Base-by-base conservation (phyloP, 2,329 filamentous ascomycete genomes). In the Shiraia bambusicola region DNA sequence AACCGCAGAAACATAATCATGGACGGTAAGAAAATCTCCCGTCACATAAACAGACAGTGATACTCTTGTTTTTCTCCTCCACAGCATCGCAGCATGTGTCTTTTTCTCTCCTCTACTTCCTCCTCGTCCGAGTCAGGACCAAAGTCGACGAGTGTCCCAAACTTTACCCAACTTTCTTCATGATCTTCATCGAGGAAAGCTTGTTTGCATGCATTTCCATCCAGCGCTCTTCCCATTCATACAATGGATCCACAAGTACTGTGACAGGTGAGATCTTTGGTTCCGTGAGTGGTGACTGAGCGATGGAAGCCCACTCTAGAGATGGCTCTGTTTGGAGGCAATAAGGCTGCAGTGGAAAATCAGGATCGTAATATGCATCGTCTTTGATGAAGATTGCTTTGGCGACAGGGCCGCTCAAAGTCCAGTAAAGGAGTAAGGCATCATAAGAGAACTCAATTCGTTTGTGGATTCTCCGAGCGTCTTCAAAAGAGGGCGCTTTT, bases 231-330 rank as follows among this genome's bases (percentile, higher is more conserved):
- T 44, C 40, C 40, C 43, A 46, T 12, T 38, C 29, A 4, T 46
- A 27, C n/a, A 46, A 15, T 12, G 16, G 26, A 19, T 37, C 28
- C 28, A 46, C 28, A 22, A 34, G 38, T 7, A 46, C 43, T 7
- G 28, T 46, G 28, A 46, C 34, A 11, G 43, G 42, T 12, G 38
- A 46, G 28, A 46, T 32, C 28, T 46, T 46, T 22, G 43, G 43
- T 11, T 46, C 43, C 9, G 43, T 46, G 33, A 46, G 34, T 4
- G 43, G 38, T 30, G 43, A 46, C 19, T 34, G 43, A 22, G 39
- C 37, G 33, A 46, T 31, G 22, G 41, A 17, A 35, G 17, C 22
- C 41, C 41, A 40, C 15, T 11, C 35, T 14, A 30, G 29, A 17
- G 24, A 40, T 22, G 39, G 19, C 28, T 22, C 25, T 17, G 24